Base-by-base conservation (phyloP, 2,329 filamentous ascomycete genomes). In the Pseudocercospora pini-densiflorae region DNA sequence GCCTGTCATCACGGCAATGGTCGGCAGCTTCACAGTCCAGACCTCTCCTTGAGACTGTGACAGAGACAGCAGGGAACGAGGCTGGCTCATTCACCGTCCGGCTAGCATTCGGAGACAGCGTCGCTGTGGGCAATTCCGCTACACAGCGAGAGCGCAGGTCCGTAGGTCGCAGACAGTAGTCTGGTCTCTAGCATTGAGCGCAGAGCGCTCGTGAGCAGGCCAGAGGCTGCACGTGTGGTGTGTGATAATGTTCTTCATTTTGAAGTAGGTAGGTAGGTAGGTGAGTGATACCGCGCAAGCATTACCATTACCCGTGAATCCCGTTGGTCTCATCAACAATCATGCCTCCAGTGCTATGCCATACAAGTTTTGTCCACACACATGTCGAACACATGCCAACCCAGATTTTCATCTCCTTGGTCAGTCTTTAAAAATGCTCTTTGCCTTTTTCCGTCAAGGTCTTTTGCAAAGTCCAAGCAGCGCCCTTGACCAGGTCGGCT, bases 271-370 rank as follows among this genome's bases (percentile, higher is more conserved):
- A 19, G 5, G 40, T 43, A 43, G 40, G 3, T 43, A 2, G 4
- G 40, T 43, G 33, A 36, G 33, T 14, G 6, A 31, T 31, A 31
- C 6, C 29, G 51, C 47, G 47, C 19, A 24, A 55, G 24, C 51
- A 55, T 55, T 55, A 55, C 51, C 51, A 33, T 55, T 55, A 55
- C 24, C 51, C 51, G 24, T 55, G 51, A 51, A 33, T 43, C 51
- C 51, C 51, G 27, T 55, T 55, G 51, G 24, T 55, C 51, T 55
- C 51, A 55, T 55, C 27, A 55, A 55, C 51, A 55, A 31, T 55
- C 51, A 55, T 55, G 51, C 51, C 51, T 55, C 51, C 51, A 55
- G 24, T 55, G 51, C 51, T 33, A 55, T 55, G 51, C 51, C 23
- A 55, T 55, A 31, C 51, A 31, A 29, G 12, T 55, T 31, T 43